Conservation (phyloP, 73 alveolate species). For the Paramecium sexaurelia region DNA sequence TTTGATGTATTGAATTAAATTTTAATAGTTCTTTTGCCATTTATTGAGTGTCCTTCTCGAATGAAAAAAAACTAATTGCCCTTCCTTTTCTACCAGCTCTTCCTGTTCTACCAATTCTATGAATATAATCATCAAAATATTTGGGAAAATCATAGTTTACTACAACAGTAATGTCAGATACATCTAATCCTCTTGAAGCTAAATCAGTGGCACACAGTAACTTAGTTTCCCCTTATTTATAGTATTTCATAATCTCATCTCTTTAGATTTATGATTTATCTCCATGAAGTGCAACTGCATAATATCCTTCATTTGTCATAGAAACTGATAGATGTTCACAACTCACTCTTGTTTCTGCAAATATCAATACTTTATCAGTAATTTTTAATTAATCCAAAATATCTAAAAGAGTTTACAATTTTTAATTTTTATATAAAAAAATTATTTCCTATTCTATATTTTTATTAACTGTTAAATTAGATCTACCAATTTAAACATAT, state of each 20-base stretch:
- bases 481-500: slow-evolving; percentile 75
- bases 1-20: not conserved
- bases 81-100: slow-evolving; percentile 91
- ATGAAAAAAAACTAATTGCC: slow-evolving; percentile 69
- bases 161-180: slow-evolving; percentile 83
- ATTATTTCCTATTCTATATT: slow-evolving; percentile 15
- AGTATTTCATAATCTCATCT: slow-evolving; percentile 74
- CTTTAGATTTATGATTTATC: slow-evolving; percentile 82
- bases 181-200: slow-evolving; percentile 95
- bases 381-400: slow-evolving; percentile 53
- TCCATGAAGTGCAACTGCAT: slow-evolving; percentile 88
- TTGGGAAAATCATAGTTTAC: slow-evolving; percentile 93
- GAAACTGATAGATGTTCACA: slow-evolving; percentile 81
- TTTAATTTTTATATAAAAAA: slow-evolving; percentile 66
- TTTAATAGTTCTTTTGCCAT: slow-evolving; percentile 4
- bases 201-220: slow-evolving; percentile 95
- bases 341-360: slow-evolving; percentile 83
- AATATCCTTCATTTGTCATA: slow-evolving; percentile 71
- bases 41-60: slow-evolving; percentile 61
- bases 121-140: slow-evolving; percentile 92
- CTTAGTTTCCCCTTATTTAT: slow-evolving; percentile 71
- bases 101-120: slow-evolving; percentile 96
- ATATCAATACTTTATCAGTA: slow-evolving; percentile 78
- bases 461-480: slow-evolving; percentile 64
- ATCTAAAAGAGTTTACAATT: slow-evolving; percentile 74